Evolutionary conservation across 306 rosid species (phyloP), one percentile per base, ranked within the genome.

Genomic region (Urtica urens): DNA sequence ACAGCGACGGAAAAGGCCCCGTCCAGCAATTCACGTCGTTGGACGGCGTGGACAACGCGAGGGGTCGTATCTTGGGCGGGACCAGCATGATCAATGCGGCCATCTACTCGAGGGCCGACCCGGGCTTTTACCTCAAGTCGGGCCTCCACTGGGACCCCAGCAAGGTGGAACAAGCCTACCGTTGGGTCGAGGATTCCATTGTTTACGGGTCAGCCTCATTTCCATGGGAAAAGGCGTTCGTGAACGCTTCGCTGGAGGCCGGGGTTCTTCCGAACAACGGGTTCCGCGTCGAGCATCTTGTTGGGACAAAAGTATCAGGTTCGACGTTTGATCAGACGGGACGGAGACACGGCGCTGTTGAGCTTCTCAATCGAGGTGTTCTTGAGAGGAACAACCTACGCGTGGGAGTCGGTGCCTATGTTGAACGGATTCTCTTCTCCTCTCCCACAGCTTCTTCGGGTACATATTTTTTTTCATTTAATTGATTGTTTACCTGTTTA

Each of bases 41-140:
- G 20, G 69, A 71, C 0, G 77, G 72, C 1, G 62, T 71, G 0
- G 43, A 47, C 1, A 56, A 7, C 17, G 12, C 43, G 2, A 24
- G 65, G 38, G 77, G 65, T 1, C 33, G 72, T 16, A 22, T 71
- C 3, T 50, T 65, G 0, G 77, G 77, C 1, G 69, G 65, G 1
- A n/a, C 45, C 2, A 71, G 65, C 53, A 61, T 65, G 69, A 20
- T 60, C 33, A 71, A 60, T 9, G 25, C 1, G 0, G 72, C 66
- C 0, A 30, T 56, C 48, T 71, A 29, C 43, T 60, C 62, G 0
- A 50, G 64, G 23, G 72, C 50, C 0, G 65, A 57, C 7, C 12
- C 1, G 0, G 30, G 49, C 7, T 71, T 59, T 24, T 71, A 34
- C 4, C 28, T 1, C 0, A 38, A 14, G 1, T 38, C 48, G 0